Evolutionary conservation across 1,139 yeast genomes (phyloP), one percentile per base, ranked within the genome.

Genomic region (Candida frijolesensis): DNA sequence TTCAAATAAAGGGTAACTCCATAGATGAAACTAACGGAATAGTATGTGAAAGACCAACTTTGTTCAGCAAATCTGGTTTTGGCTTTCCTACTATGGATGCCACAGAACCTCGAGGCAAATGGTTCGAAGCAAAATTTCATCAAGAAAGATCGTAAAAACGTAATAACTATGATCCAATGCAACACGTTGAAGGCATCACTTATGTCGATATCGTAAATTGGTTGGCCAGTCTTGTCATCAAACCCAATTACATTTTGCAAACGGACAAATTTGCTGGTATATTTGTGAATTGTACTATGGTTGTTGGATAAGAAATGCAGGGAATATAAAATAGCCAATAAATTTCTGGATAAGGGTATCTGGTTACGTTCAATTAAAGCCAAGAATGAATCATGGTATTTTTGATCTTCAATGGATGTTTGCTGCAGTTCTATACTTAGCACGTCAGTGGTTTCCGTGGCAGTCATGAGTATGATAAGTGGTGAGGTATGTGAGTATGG

Each of bases 41-140:
- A 89, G 64, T 86, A 89, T n/a, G 81, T 63, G 34, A 82, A 67
- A 35, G 83, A 74, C 96, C 97, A 91, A 51, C 91, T 84, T 71
- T 90, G 97, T 68, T 91, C 97, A 49, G 90, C 87, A 62, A 88
- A 90, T 54, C 97, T 77, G 48, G 80, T 80, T 43, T 75, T 71
- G 1, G 85, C 80, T 61, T 82, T 84, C 14, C 63, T 64, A 1
- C 79, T 72, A 42, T 67, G 67, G 51, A 88, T 83, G 15, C 80
- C 72, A 50, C 74, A 69, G 41, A 62, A 54, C n/a, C 62, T 51
- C 14, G 62, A 56, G 2, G 90, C 91, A 52, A 84, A 61, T 15
- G 92, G 92, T 46, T 71, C 74, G 51, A 87, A 78, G 10, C 80
- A 57, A 60, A 74, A 80, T 50, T 79, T 77, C 84, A 89, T 85